These are phyloP conservation scores for Citeromyces hawaiiensis DNA, from an alignment of 1,139 yeast genomes.

Conservation along the genomic window DNA sequence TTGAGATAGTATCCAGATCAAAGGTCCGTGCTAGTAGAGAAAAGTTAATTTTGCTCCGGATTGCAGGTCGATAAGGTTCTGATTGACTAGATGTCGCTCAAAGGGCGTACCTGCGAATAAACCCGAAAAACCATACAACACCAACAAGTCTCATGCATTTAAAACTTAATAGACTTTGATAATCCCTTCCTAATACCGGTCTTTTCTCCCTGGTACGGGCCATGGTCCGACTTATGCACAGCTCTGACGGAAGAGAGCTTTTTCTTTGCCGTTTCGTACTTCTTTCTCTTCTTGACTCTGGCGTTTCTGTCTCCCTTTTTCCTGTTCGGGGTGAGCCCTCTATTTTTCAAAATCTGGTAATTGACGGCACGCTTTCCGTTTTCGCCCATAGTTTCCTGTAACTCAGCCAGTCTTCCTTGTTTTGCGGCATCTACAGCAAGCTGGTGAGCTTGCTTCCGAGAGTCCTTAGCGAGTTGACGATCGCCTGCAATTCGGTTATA, in stretches of 20 bases:
- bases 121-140: too few relatives aligned
- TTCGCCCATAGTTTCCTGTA: conserved; percentile 51
- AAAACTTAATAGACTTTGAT: conserved; percentile 60
- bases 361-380: conserved; percentile 92
- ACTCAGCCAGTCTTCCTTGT: conserved; percentile 69
- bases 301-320: conserved; percentile 91
- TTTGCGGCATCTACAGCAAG: conserved; percentile 70
- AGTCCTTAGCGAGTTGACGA: conserved; percentile 32
- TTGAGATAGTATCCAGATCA: too few relatives aligned
- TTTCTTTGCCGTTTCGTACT: conserved; percentile 91
- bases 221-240: conserved; percentile 66
- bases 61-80: too few relatives aligned
- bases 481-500: conserved; percentile 36
- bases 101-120: too few relatives aligned
- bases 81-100: too few relatives aligned
- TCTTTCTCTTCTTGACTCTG: conserved; percentile 93
- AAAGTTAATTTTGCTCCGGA: too few relatives aligned
- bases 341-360: conserved; percentile 86
- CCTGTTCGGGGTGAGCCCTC: conserved; percentile 87
- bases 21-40: too few relatives aligned
- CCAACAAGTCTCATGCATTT: neutral
- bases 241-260: conserved; percentile 83
- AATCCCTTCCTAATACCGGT: conserved; percentile 96
- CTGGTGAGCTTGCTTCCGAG: conserved; percentile 53
- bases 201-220: conserved; percentile 87